Base-by-base conservation (phyloP, 2,329 filamentous ascomycete genomes). In the Aspergillus sp. region DNA sequence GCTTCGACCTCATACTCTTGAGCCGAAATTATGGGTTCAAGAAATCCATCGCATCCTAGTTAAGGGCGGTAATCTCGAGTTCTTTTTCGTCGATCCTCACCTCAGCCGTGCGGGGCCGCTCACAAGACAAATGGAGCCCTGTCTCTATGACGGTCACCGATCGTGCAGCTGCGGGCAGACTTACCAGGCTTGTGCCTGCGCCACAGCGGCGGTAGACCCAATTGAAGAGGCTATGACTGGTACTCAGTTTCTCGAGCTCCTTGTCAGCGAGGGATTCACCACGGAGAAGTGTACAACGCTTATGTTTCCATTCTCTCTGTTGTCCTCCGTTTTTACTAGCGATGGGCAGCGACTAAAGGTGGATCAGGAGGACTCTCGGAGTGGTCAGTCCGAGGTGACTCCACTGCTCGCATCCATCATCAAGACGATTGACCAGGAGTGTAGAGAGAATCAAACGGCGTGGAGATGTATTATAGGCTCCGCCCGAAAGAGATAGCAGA, bases 271-370 rank as follows among this genome's bases (percentile, higher is more conserved):
- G 19, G 45, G 45, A 36, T 47, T 47, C 32, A 17, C 32, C 5
- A 47, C 45, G 7, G 45, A 47, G 45, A 47, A 47, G 45, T 31
- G 32, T 16, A 40, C 31, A 19, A 47, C 45, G 45, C 45, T 47
- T 3, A 47, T 47, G 45, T 47, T 47, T 34, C 45, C 45, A 14
- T 29, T 47, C 4, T 38, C 45, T 23, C 45, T 47, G 11, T 23
- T 47, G 20, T 47, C 45, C 21, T 19, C 31, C 11, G 29, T 47
- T 17, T 47, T 47, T 29, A 41, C 45, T 1, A 21, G 13, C 2
- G 45, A 47, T 17, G 36, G 36, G 36, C 36, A 40, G 36, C 36
- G 36, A 13, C 36, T 40, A 4, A 16, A 19, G 23, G 14, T 11
- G 9, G 14, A 40, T 25, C 45, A 23, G 13, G 32, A 4, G 17